Conservation (phyloP, 345 rosid genomes). For the Noccaea bulbosa region DNA sequence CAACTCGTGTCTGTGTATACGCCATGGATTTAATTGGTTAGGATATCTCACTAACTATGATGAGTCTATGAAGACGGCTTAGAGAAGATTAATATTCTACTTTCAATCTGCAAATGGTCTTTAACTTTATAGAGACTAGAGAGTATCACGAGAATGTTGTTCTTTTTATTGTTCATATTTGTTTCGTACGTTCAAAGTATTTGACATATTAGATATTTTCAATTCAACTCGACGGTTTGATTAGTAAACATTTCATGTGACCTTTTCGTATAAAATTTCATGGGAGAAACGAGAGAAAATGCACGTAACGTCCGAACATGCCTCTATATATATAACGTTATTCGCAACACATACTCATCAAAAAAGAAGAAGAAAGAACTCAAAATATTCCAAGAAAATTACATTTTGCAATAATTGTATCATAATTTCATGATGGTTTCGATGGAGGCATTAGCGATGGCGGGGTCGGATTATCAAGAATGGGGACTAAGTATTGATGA, state of each 20-base stretch:
- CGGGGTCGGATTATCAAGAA: constrained; percentile 45
- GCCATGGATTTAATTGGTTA: background rate
- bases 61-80: background rate
- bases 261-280: constrained; percentile 16
- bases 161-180: constrained; percentile 6
- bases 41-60: background rate
- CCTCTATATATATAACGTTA: constrained; percentile 24
- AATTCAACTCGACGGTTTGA: constrained; percentile 27
- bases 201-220: constrained; percentile 19
- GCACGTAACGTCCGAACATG: constrained; percentile 26
- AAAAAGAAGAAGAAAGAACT: background rate
- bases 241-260: constrained; percentile 32
- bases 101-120: constrained; percentile 12
- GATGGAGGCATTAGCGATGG: constrained; percentile 58
- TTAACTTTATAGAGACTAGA: constrained; percentile 8
- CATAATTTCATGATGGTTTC: constrained; percentile 34
- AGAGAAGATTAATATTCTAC: constrained; percentile 6
- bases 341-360: constrained; percentile 35
- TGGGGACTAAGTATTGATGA: constrained; percentile 45
- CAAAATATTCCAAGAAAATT: constrained; percentile 12
- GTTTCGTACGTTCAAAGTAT: constrained; percentile 26
- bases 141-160: constrained; percentile 39
- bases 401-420: constrained; percentile 13
- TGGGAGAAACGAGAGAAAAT: background rate
- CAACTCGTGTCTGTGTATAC: background rate